phyloP scores from a whole-genome alignment of 148 eudicot genomes.

The Heliosperma pusillum region DNA sequence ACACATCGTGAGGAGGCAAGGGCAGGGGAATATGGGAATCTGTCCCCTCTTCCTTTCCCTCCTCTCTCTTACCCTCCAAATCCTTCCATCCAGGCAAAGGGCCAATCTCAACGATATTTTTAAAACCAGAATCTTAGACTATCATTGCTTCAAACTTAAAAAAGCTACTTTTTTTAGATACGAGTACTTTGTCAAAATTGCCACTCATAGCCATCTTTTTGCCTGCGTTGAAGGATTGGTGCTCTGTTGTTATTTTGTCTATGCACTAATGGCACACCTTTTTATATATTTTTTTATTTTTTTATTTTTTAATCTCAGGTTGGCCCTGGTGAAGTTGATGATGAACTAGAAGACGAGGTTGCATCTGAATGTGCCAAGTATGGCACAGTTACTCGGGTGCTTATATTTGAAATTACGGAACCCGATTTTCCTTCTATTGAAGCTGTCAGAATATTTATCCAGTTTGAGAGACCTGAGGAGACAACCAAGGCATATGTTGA shows the following conservation, averaged over 20 bases:
- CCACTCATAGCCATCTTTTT: too few relatives aligned
- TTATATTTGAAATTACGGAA: conserved; percentile 94
- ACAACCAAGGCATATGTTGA: conserved; percentile 87
- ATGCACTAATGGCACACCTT: neutral
- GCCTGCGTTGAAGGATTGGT: too few relatives aligned
- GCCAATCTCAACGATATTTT: neutral
- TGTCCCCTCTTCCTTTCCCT: too few relatives aligned
- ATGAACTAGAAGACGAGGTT: conserved; percentile 86
- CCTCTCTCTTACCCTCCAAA: too few relatives aligned
- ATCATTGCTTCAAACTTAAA: neutral
- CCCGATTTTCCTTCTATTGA: conserved; percentile 74
- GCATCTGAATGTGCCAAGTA: conserved; percentile 86
- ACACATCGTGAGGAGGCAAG: too few relatives aligned
- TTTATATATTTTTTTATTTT: too few relatives aligned
- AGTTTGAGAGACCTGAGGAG: conserved; percentile 89
- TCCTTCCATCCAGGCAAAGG: neutral
- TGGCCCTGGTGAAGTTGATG: conserved; percentile 98
- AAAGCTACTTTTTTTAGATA: too few relatives aligned
- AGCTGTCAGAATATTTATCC: conserved; percentile 92
- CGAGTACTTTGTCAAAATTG: too few relatives aligned
- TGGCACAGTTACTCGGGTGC: conserved; percentile 83
- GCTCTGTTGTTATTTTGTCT: too few relatives aligned
- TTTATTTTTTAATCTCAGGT: conserved; percentile 46
- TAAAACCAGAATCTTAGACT: neutral
- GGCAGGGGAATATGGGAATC: too few relatives aligned